Evolutionary conservation across 768 basidiomycete species (phyloP).

Genomic region (Russula olivacea): DNA sequence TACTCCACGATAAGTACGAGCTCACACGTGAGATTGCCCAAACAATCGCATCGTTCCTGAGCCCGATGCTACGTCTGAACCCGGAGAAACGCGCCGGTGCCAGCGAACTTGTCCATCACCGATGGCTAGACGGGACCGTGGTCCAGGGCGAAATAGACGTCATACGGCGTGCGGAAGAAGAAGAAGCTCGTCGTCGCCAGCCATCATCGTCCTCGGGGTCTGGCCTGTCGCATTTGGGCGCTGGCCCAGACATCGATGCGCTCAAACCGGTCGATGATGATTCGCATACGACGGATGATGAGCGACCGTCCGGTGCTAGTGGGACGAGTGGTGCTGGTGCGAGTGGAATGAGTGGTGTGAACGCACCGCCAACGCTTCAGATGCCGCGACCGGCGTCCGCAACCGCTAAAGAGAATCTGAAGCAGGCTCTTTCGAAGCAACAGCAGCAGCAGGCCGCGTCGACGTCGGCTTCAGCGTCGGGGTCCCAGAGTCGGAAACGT

Average conservation of each 20-base stretch:
- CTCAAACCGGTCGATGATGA: conserved; percentile 75
- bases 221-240: neutral
- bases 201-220: conserved; percentile 5
- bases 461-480: neutral
- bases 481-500: conserved; percentile 17
- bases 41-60: conserved; percentile 70
- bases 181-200: conserved; percentile 37
- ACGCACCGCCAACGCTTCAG: conserved; percentile 21
- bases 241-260: conserved; percentile 41
- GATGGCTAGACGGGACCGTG: conserved; percentile 78
- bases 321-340: neutral
- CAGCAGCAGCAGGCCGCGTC: neutral
- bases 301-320: conserved; percentile 8
- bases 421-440: conserved; percentile 9
- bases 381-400: conserved; percentile 23
- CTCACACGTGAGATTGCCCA: conserved; percentile 82
- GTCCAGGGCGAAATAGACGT: conserved; percentile 90
- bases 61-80: conserved; percentile 84
- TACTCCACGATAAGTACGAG: conserved; percentile 92
- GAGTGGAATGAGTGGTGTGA: neutral
- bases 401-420: conserved; percentile 28
- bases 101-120: conserved; percentile 75
- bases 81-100: conserved; percentile 88
- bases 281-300: conserved; percentile 24
- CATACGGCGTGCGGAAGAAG: conserved; percentile 57